Evolutionary conservation across 345 rosid species (phyloP), one percentile per base, ranked within the genome.

Genomic region (Erysimum cheiranthoides): DNA sequence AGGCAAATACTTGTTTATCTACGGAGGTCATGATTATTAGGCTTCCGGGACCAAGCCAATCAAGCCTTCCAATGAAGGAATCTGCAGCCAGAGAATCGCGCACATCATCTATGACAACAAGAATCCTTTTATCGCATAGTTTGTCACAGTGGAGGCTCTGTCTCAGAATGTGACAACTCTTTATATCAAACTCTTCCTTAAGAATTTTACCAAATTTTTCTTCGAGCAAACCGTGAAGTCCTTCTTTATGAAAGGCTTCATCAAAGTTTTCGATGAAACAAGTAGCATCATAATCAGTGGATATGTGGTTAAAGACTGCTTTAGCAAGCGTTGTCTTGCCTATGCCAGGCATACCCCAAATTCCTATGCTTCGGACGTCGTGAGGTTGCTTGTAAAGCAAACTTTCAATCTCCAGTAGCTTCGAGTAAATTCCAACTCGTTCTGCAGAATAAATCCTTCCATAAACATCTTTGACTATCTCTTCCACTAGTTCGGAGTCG

Each of bases 311-410:
- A 8, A 70, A 57, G 5, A 45, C 31, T 42, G 74, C 54, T 31
- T 53, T 56, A 13, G 74, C 74, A 70, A 70, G 74, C 1, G 65
- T 57, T 3, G 74, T 70, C 74, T 70, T 70, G 31, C 65, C 74
- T 42, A 57, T 70, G 13, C 74, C 74, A 2, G 53, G 54, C 65
- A 57, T 70, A 18, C 74, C 74, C 74, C 74, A 70, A 6, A 70
- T 43, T 12, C 74, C 74, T 30, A 70, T 4, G 18, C 54, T 42
- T 30, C 54, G 30, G 50, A 57, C 0, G 1, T 5, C 42, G 12
- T 54, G 3, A 0, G 7, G 64, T 54, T 53, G 73, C 38, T 39
- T 7, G 42, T 4, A 54, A 28, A 69, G 10, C 17, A 69, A 11
- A 8, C 54, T n/a, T 39, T 54, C 52, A 5, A 69, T 27, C 38